These are phyloP conservation scores for Populus euphratica DNA, from an alignment of 345 rosid genomes.

Conservation along the genomic window DNA sequence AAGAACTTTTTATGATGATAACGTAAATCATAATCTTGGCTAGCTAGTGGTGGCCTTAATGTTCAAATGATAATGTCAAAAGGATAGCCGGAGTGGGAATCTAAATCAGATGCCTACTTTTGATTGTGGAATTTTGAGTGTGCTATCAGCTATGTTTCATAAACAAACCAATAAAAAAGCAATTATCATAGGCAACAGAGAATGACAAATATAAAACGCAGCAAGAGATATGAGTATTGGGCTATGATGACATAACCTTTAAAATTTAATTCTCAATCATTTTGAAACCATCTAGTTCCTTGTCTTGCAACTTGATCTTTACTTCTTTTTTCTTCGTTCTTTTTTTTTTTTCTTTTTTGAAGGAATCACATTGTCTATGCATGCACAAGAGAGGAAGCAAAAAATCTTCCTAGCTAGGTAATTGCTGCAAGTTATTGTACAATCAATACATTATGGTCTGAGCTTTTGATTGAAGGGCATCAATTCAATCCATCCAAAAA, in stretches of 20 bases:
- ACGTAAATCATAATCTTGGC: constrained; percentile 4
- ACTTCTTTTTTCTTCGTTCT: too few species aligned
- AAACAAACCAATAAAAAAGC: not conserved
- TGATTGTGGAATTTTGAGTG: not conserved
- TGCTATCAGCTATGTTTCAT: not conserved
- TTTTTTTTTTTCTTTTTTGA: too few species aligned
- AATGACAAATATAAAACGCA: too few species aligned
- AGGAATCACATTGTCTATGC: too few species aligned
- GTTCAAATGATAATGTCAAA: not conserved
- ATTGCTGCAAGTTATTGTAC: not conserved
- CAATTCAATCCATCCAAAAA: not conserved
- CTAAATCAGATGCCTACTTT: not conserved
- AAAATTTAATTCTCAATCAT: not conserved
- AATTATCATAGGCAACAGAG: not conserved
- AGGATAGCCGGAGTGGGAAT: not conserved
- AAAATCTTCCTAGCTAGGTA: not conserved
- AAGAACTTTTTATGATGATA: not conserved
- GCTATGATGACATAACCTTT: too few species aligned
- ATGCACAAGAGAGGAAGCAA: too few species aligned
- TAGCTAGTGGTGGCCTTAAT: not conserved
- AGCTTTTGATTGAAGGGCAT: not conserved
- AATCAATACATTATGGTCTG: not conserved
- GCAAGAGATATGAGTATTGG: too few species aligned
- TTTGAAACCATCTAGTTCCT: not conserved
- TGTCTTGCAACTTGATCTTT: too few species aligned